These are phyloP conservation scores for Tolypocladium nubicola DNA, from an alignment of 2,329 filamentous ascomycete genomes.

Conservation along the genomic window DNA sequence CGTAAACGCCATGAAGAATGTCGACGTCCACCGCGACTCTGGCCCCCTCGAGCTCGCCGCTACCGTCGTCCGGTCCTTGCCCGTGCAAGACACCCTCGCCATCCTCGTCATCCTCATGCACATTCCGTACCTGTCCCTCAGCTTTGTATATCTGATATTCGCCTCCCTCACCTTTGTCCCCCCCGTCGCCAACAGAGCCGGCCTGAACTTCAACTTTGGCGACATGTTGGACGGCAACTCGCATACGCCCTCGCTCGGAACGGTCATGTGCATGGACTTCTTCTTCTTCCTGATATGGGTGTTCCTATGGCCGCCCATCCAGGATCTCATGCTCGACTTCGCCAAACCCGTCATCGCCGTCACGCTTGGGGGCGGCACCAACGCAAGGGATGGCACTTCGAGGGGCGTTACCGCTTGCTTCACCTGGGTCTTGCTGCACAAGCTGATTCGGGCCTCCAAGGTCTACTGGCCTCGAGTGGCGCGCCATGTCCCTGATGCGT, in stretches of 20 bases:
- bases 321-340: conserved; percentile 79
- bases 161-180: conserved; percentile 88
- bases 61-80: conserved; percentile 82
- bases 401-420: conserved; percentile 64
- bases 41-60: conserved; percentile 68
- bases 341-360: conserved; percentile 90
- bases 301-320: conserved; percentile 76
- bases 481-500: conserved; percentile 35
- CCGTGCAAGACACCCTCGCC: conserved; percentile 88
- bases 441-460: conserved; percentile 38
- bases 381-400: conserved; percentile 55
- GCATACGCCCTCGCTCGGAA: conserved; percentile 76
- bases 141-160: conserved; percentile 84
- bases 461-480: conserved; percentile 36
- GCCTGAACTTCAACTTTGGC: conserved; percentile 71
- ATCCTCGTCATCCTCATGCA: conserved; percentile 94
- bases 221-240: conserved; percentile 86
- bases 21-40: conserved; percentile 57
- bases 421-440: conserved; percentile 51
- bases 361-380: conserved; percentile 74
- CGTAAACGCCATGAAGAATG: conserved; percentile 58
- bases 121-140: conserved; percentile 77
- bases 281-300: conserved; percentile 79
- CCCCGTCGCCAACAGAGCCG: conserved; percentile 66
- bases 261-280: conserved; percentile 73